Conservation (phyloP, 106 monocot species). For the Vanilla planifolia region DNA sequence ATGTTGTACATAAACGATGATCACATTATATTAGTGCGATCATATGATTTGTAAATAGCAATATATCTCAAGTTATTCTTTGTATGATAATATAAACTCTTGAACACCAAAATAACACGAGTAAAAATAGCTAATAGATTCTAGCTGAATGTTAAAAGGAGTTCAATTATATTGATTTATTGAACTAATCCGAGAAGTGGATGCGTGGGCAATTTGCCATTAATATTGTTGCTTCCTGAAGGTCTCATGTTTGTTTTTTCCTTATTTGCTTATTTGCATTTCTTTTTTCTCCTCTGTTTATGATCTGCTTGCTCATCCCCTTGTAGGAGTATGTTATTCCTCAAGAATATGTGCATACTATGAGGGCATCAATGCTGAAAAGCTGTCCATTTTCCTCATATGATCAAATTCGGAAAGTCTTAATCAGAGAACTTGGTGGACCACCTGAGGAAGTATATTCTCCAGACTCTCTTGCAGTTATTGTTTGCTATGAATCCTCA, state of each 20-base stretch:
- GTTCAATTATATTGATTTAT: no score
- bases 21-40: no score
- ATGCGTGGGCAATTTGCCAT: background rate
- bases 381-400: slow-evolving; percentile 87
- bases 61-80: no score
- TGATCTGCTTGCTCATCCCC: slow-evolving; percentile 9
- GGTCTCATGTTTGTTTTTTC: background rate
- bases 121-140: no score
- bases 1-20: no score
- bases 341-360: slow-evolving; percentile 77
- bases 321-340: slow-evolving; percentile 83
- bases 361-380: slow-evolving; percentile 88
- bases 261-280: background rate
- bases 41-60: no score
- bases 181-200: no score
- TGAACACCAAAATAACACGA: no score
- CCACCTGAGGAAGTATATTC: slow-evolving; percentile 71
- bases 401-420: slow-evolving; percentile 73
- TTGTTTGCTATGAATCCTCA: slow-evolving; percentile 1
- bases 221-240: background rate
- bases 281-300: background rate
- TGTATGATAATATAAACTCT: no score
- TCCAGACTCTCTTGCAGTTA: background rate
- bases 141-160: no score
- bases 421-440: slow-evolving; percentile 66